phyloP scores from a whole-genome alignment of 495 filamentous ascomycete genomes.

The Lindgomyces ingoldianus region DNA sequence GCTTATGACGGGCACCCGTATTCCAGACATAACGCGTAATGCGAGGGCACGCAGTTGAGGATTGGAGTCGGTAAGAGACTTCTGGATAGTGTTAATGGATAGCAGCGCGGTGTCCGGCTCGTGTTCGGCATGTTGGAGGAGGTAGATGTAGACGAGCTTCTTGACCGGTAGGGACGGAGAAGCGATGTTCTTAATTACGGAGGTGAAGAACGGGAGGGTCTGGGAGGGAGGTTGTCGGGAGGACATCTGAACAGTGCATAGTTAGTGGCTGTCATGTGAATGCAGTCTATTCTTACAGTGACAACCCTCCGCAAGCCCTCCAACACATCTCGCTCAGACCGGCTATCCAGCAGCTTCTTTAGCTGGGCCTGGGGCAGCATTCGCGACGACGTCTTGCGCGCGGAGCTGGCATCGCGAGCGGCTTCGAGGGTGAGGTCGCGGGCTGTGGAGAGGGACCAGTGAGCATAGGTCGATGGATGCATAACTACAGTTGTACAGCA shows the following conservation, averaged over 20 bases:
- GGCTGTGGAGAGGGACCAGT: constrained; percentile 55
- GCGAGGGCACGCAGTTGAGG: constrained; percentile 89
- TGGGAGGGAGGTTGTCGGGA: constrained; percentile 76
- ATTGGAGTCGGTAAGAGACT: constrained; percentile 88
- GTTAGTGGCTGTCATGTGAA: too few species aligned
- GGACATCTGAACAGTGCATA: constrained; percentile 70
- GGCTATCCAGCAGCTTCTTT: constrained; percentile 91
- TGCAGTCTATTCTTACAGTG: constrained; percentile 73
- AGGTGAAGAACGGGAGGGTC: constrained; percentile 79
- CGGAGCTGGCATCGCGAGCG: constrained; percentile 59
- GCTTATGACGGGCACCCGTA: constrained; percentile 94
- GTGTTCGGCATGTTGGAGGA: constrained; percentile 90
- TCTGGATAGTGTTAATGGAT: constrained; percentile 98
- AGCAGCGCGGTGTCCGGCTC: constrained; percentile 93
- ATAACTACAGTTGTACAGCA: constrained; percentile 7
- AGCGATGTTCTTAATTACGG: constrained; percentile 94
- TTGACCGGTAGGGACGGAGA: constrained; percentile 89
- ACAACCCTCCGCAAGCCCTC: constrained; percentile 90
- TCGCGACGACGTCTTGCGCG: constrained; percentile 53
- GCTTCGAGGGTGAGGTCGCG: constrained; percentile 96
- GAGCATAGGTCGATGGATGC: constrained; percentile 30
- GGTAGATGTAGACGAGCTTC: constrained; percentile 96
- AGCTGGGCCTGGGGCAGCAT: constrained; percentile 63
- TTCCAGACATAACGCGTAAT: constrained; percentile 91
- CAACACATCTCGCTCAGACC: constrained; percentile 87